Evolutionary conservation across 257 asterid species (phyloP).

Genomic region (Solanum virginianum): DNA sequence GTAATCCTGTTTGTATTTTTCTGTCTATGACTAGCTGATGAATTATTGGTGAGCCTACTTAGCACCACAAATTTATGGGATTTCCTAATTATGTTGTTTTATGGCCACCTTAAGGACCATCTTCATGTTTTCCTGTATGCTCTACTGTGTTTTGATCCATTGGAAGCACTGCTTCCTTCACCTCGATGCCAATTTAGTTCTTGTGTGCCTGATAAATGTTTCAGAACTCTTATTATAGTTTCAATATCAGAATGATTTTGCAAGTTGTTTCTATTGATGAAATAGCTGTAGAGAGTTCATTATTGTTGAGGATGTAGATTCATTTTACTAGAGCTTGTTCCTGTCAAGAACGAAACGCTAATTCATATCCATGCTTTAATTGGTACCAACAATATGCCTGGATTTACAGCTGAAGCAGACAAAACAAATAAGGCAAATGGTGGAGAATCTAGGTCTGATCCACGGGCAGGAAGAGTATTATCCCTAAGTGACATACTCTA

Average conservation of each 20-base stretch:
- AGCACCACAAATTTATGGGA: background rate
- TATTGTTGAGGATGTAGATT: background rate
- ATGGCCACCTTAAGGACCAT: background rate
- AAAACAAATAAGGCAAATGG: constrained; percentile 39
- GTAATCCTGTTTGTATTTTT: background rate
- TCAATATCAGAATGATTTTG: background rate
- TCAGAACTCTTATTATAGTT: background rate
- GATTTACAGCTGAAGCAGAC: constrained; percentile 58
- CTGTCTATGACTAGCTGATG: background rate
- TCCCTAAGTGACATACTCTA: constrained; percentile 79
- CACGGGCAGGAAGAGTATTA: constrained; percentile 50
- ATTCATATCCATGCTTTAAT: background rate
- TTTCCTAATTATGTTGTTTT: background rate
- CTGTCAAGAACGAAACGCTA: background rate
- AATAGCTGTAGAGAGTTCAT: background rate
- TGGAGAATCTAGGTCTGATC: constrained; percentile 38
- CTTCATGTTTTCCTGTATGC: background rate
- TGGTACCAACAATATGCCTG: constrained; percentile 7
- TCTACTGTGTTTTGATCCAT: background rate
- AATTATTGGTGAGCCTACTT: background rate
- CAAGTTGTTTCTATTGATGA: background rate
- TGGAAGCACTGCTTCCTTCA: background rate
- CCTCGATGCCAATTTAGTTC: background rate
- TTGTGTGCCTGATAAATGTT: background rate
- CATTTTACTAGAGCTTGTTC: background rate